These are phyloP conservation scores for Botrytis galanthina DNA, from an alignment of 2,329 filamentous ascomycete genomes.

Conservation along the genomic window DNA sequence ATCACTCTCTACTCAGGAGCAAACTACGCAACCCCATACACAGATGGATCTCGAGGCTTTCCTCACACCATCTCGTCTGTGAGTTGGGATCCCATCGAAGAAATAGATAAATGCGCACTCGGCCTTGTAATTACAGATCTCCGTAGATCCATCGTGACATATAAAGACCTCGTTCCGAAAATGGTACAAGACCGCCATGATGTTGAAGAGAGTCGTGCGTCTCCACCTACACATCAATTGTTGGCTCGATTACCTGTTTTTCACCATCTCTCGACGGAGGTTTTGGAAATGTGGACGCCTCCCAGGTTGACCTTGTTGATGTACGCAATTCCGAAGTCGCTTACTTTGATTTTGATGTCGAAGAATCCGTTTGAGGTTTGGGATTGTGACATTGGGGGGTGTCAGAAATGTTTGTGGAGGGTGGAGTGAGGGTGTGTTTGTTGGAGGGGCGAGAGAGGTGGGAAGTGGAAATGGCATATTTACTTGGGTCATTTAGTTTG, in stretches of 20 bases:
- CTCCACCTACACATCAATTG: not conserved
- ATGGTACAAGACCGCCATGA: not conserved
- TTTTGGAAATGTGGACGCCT: not conserved
- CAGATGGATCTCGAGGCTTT: not conserved
- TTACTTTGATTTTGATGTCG: not conserved
- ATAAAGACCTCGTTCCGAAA: not conserved
- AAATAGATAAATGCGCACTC: not conserved
- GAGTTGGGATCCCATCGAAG: not conserved
- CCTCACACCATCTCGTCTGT: not conserved
- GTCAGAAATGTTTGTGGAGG: not conserved
- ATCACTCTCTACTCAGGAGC: not conserved
- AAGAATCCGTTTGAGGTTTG: not conserved
- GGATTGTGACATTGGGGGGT: not conserved
- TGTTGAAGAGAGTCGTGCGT: not conserved
- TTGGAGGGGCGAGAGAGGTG: no score
- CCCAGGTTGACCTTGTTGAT: not conserved
- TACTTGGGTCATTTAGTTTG: not conserved
- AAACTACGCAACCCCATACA: not conserved
- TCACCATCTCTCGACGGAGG: not conserved
- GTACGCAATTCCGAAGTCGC: not conserved
- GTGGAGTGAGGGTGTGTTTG: no score
- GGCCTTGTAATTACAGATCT: not conserved
- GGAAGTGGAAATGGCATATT: not conserved
- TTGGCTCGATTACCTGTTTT: not conserved
- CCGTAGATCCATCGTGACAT: not conserved